These are phyloP conservation scores for Ophiostoma fasciatum DNA, from an alignment of 2,329 filamentous ascomycete species.

Conservation along the genomic window DNA sequence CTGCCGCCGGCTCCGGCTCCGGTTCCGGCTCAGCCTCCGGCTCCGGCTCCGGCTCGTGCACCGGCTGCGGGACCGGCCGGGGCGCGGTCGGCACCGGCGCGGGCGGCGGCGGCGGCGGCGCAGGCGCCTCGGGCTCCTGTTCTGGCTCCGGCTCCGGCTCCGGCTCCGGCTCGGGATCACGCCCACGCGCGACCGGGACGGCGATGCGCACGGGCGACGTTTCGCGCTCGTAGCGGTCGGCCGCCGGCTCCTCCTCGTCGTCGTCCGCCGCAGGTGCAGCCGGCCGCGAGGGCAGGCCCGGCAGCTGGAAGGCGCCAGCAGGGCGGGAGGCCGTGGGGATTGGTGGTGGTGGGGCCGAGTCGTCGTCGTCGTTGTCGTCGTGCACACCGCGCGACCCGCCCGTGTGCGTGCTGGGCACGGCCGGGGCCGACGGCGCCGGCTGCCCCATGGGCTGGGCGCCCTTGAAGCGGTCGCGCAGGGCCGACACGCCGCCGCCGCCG, in stretches of 20 bases:
- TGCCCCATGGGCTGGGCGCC: slow-evolving; percentile 56
- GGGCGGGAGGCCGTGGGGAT: slow-evolving; percentile 52
- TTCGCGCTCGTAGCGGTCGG: slow-evolving; percentile 32
- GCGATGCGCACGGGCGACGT: slow-evolving; percentile 73
- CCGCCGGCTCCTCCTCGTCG: slow-evolving; percentile 32
- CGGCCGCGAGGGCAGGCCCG: slow-evolving; percentile 53
- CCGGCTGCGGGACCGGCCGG: slow-evolving; percentile 32
- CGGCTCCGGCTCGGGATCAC: slow-evolving; percentile 30
- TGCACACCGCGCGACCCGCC: slow-evolving; percentile 13
- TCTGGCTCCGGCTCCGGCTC: slow-evolving; percentile 20
- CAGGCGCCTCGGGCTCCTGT: slow-evolving; percentile 15
- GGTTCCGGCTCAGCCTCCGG: slow-evolving; percentile 40
- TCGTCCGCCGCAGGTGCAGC: slow-evolving; percentile 36
- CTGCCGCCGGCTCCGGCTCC: slow-evolving; percentile 31
- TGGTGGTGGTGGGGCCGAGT: slow-evolving; percentile 46
- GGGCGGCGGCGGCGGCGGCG: slow-evolving; percentile 38
- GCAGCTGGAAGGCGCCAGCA: slow-evolving; percentile 61
- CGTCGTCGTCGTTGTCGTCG: slow-evolving; percentile 20
- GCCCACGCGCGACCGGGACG: slow-evolving; percentile 61
- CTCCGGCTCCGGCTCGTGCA: slow-evolving; percentile 47
- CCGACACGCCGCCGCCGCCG: slow-evolving; percentile 50
- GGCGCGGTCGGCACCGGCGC: slow-evolving; percentile 31
- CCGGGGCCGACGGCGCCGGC: slow-evolving; percentile 19
- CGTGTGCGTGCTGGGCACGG: slow-evolving; percentile 19
- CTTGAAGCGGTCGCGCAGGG: slow-evolving; percentile 72